Evolutionary conservation across 2,329 filamentous ascomycete species (phyloP).

Genomic region (Beauveria sp.): DNA sequence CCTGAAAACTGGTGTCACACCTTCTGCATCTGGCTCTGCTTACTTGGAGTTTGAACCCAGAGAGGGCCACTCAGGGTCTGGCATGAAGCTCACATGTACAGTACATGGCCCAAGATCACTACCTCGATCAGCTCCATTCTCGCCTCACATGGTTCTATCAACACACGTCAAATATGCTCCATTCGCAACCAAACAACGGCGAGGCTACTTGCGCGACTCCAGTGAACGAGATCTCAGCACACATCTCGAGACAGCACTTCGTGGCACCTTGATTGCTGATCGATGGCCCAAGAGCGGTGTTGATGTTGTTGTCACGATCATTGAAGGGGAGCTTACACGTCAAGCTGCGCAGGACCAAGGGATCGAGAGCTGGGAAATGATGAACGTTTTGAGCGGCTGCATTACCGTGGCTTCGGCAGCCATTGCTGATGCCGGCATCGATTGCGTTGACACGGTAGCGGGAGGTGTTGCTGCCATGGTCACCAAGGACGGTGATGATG

Average conservation of each 20-base stretch:
- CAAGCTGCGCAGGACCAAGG: conserved; percentile 39
- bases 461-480: conserved; percentile 85
- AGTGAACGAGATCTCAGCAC: conserved; percentile 84
- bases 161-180: conserved; percentile 96
- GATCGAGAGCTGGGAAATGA: conserved; percentile 72
- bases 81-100: conserved; percentile 85
- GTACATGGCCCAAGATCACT: conserved; percentile 90
- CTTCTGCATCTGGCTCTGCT: conserved; percentile 87
- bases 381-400: conserved; percentile 86
- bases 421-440: conserved; percentile 88
- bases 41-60: conserved; percentile 63
- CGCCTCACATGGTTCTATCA: conserved; percentile 81
- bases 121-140: conserved; percentile 83
- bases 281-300: conserved; percentile 97
- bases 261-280: conserved; percentile 85
- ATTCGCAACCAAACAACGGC: conserved; percentile 75
- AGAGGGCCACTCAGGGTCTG: conserved; percentile 44
- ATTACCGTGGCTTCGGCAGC: conserved; percentile 92
- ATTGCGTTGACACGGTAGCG: conserved; percentile 84
- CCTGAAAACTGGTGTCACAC: conserved; percentile 84
- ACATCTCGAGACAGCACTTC: conserved; percentile 83
- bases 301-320: conserved; percentile 87
- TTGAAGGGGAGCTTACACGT: conserved; percentile 85
- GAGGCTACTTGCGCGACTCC: conserved; percentile 79
- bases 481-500: conserved; percentile 23